Evolutionary conservation across 140 eudicot genomes (phyloP), one percentile per base, ranked within the genome.

Genomic region (Flaveria floridana): DNA sequence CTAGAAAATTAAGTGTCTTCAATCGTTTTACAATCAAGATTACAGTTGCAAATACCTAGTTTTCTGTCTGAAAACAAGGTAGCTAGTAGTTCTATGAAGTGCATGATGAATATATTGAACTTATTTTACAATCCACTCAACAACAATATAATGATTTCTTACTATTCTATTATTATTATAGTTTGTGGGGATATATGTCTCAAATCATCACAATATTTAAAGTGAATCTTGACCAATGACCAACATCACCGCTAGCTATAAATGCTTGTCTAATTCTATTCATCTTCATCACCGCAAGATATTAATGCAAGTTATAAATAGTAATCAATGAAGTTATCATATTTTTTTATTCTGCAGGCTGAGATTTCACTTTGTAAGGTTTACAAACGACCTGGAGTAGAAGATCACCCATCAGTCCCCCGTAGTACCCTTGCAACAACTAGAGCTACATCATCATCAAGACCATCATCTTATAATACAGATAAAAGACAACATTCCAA

Each of bases 331-430:
- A n/a, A 58, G 23, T 34, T 21, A 48, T 4, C 13, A 13, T 34
- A 30, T 2, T 52, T 19, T 47, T 20, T 15, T 55, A 34, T 55
- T 52, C 66, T 67, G 66, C 87, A 93, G 98, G 91, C 91, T 19
- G 98, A 93, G 79, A 93, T 93, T 20, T 93, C 98, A 9, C 96
- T 93, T 3, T 93, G 98, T 73, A 87, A 93, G 21, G 96, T 90
- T 65, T 88, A 93, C 85, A 90, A 93, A 76, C 70, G 98, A 79
- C 76, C 98, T 6, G 97, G 97, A 66, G 90, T 93, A 6, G 98
- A 90, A 77, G 97, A 90, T 63, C 97, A 93, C 56, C 95, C 89
- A 19, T 86, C 92, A 39, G 84, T 92, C 41, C 97, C 92, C 6
- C 89, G 98, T 1, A 78, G 98, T 1, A 78, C 83, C 0, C 84